Evolutionary conservation across 306 rosid species (phyloP).

Genomic region (Castanea crenata): DNA sequence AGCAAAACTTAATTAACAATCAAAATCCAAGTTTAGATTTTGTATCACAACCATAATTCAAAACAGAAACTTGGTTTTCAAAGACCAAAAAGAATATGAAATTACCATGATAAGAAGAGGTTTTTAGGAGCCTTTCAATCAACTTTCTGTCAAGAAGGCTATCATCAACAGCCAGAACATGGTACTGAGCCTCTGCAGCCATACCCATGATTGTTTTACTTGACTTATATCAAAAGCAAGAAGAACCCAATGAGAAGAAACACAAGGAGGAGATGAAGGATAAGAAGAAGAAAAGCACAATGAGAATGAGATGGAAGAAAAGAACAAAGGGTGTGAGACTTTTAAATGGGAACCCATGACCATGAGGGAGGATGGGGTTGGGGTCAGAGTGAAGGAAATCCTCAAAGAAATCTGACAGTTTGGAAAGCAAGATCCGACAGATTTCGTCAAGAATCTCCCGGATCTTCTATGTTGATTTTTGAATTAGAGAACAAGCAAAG

Average conservation of each 20-base stretch:
- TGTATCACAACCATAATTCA: not conserved
- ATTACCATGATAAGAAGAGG: conserved; percentile 79
- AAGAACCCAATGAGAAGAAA: not conserved
- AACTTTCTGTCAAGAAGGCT: conserved; percentile 71
- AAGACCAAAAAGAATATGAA: not conserved
- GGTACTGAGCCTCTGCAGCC: conserved; percentile 55
- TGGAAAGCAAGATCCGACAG: conserved; percentile 79
- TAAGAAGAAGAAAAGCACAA: not conserved
- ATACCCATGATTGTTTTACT: conserved; percentile 45
- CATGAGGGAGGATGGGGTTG: not conserved
- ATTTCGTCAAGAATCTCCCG: conserved; percentile 64
- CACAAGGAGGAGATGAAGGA: not conserved
- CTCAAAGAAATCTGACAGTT: conserved; percentile 62
- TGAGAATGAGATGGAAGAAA: conserved; percentile 10
- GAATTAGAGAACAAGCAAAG: conserved; percentile 50
- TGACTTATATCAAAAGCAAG: not conserved
- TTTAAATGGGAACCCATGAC: conserved; percentile 44
- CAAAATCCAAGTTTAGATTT: not conserved
- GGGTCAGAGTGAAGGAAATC: conserved; percentile 46
- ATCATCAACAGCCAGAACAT: conserved; percentile 91
- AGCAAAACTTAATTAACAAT: conserved; percentile 1
- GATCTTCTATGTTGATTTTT: conserved; percentile 68
- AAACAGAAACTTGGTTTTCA: not conserved
- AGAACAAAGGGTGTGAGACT: conserved; percentile 24
- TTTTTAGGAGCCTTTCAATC: conserved; percentile 83